phyloP scores from a whole-genome alignment of 2,329 filamentous ascomycete genomes.

The Phialocephala sp. region DNA sequence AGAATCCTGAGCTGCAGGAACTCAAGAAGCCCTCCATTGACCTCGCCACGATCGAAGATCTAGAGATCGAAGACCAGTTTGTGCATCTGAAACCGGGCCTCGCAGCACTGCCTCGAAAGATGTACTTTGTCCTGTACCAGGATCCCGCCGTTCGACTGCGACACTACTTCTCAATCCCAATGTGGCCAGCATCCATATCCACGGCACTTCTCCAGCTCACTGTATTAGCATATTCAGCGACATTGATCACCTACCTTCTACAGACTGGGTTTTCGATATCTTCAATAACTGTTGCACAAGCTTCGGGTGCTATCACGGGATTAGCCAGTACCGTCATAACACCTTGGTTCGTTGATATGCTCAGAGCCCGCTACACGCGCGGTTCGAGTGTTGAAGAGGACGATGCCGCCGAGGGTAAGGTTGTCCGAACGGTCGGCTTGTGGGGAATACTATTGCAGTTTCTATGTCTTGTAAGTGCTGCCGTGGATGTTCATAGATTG shows the following conservation, averaged over 20 bases:
- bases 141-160: slow-evolving; percentile 35
- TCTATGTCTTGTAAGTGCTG: slow-evolving; percentile 44
- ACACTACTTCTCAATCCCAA: slow-evolving; percentile 44
- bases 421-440: slow-evolving; percentile 15
- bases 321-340: slow-evolving; percentile 56
- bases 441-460: slow-evolving; percentile 48
- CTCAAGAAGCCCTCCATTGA: slow-evolving; percentile 36
- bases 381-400: slow-evolving; percentile 19
- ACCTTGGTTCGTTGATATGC: slow-evolving; percentile 50
- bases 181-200: slow-evolving; percentile 53
- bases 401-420: slow-evolving; percentile 33
- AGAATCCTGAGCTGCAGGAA: slow-evolving; percentile 31
- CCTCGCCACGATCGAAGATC: slow-evolving; percentile 6
- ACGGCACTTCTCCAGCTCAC: slow-evolving; percentile 58
- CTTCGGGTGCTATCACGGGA: slow-evolving; percentile 53
- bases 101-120: slow-evolving; percentile 8
- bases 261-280: slow-evolving; percentile 53
- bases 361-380: slow-evolving; percentile 23
- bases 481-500: neutral
- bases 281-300: slow-evolving; percentile 51
- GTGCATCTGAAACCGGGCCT: slow-evolving; percentile 8
- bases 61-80: slow-evolving; percentile 13
- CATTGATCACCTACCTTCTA: slow-evolving; percentile 59
- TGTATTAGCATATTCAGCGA: slow-evolving; percentile 53
- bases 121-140: slow-evolving; percentile 34